Base-by-base conservation (phyloP, 2,329 filamentous ascomycete genomes). In the Ceratocystis ficicola region DNA sequence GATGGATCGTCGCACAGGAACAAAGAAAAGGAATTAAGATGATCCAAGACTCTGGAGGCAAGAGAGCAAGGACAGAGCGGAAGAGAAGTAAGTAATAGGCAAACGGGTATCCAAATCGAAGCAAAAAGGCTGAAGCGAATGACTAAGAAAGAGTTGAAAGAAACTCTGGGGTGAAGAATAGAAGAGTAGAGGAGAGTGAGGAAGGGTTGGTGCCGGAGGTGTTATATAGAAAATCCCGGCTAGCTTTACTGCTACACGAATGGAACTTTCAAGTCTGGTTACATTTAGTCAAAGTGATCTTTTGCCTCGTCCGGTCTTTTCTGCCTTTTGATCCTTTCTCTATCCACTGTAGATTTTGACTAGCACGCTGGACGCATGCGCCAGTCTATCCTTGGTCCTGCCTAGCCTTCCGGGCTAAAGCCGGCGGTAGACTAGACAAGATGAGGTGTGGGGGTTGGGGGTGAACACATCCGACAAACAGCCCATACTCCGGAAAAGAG, bases 311-410 rank as follows among this genome's bases (percentile, higher is more conserved):
- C n/a, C 52, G 25, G 25, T 17, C 52, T 17, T 57, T 22, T 6
- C 30, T 41, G 12, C 15, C 36, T 41, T 25, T 8, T 52, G 52
- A 10, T 57, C 52, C 52, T 28, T 57, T n/a, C 10, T 57, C 25
- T 57, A 15, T n/a, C 52, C 22, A 4, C 52, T 17, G 25, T 50
- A 12, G 52, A 57, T 28, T 10, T 57, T 30, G 52, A 8, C 52
- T 57, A 57, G 52, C 25, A 57, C 52, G 52, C 12, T 57, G 52
- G 52, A 17, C 32, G 12, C 52, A 57, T 57, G 28, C 52, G n/a
- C 22, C 28, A 32, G 30, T 57, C 52, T 28, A 32, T 3, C 10
- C 52, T 57, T n/a, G 52, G 52, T 22, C 28, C 52, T 25, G 52
- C 4, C 12, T 17, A 5, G 52, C 22, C 36, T 41, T 15, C 36